These are phyloP conservation scores for Suillus alpinus DNA, from an alignment of 768 basidiomycete genomes.

Conservation along the genomic window DNA sequence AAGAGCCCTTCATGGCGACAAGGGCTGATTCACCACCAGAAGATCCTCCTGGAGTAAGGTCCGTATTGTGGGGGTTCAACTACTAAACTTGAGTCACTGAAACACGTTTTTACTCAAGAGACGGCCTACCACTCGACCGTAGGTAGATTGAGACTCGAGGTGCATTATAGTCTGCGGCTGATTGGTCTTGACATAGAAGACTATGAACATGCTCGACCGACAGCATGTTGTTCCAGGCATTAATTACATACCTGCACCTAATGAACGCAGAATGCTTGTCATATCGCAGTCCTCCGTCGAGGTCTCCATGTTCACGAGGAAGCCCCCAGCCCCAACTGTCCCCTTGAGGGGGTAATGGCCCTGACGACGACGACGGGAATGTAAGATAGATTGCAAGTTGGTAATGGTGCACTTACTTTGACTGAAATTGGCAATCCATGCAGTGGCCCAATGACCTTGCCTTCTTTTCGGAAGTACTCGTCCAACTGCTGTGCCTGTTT, in stretches of 20 bases:
- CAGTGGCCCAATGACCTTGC: slow-evolving; percentile 40
- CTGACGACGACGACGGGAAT: slow-evolving; percentile 17
- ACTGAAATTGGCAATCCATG: slow-evolving; percentile 41
- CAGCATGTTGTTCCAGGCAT: background rate
- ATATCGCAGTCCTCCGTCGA: slow-evolving; percentile 27
- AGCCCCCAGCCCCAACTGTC: slow-evolving; percentile 35
- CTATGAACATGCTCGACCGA: slow-evolving; percentile 17
- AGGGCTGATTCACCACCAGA: slow-evolving; percentile 52
- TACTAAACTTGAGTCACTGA: slow-evolving; percentile 14
- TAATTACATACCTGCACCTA: slow-evolving; percentile 37
- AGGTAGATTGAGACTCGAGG: slow-evolving; percentile 33
- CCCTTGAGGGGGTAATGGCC: slow-evolving; percentile 39
- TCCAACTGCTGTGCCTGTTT: slow-evolving; percentile 41
- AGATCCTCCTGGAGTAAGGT: slow-evolving; percentile 46
- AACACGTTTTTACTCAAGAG: slow-evolving; percentile 16
- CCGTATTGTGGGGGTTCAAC: slow-evolving; percentile 43
- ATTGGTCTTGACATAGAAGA: slow-evolving; percentile 44
- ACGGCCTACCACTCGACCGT: slow-evolving; percentile 27
- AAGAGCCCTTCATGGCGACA: slow-evolving; percentile 43
- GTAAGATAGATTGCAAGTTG: background rate
- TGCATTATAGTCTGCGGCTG: slow-evolving; percentile 43
- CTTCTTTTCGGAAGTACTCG: slow-evolving; percentile 34
- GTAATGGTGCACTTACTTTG: slow-evolving; percentile 28
- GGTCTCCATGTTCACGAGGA: slow-evolving; percentile 20
- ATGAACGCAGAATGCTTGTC: slow-evolving; percentile 35